Percentiles rank a stretch among this genome's conserved stretches.
Evolutionary conservation across 345 rosid genomes (phyloP).

Genomic region (Viola odorata): DNA sequence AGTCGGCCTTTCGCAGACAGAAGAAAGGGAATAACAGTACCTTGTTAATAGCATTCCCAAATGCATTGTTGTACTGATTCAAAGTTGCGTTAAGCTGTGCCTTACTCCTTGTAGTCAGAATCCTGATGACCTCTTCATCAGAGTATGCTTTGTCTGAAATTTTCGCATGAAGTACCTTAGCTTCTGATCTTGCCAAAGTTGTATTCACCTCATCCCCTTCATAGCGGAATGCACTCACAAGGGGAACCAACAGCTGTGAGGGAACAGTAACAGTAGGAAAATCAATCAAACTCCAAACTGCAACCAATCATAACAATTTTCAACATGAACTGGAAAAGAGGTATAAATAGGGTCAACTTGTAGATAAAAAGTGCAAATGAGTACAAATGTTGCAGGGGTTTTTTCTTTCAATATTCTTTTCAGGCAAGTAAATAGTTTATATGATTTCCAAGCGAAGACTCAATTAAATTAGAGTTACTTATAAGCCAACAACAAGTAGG

Average conservation of each 20-base stretch:
- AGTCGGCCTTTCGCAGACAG: too few relatives aligned
- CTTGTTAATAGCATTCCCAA: conserved; percentile 71
- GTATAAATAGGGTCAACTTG: too few relatives aligned
- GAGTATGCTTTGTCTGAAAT: conserved; percentile 57
- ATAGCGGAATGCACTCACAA: conserved; percentile 65
- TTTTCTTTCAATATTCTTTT: too few relatives aligned
- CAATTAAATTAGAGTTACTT: too few relatives aligned
- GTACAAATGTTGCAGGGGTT: too few relatives aligned
- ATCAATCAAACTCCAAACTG: not conserved
- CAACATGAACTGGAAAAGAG: too few relatives aligned
- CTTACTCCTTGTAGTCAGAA: conserved; percentile 78
- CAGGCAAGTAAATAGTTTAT: too few relatives aligned
- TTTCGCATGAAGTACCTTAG: conserved; percentile 75
- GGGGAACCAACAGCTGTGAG: conserved; percentile 75
- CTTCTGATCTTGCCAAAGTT: conserved; percentile 67
- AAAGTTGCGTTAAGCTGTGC: conserved; percentile 70
- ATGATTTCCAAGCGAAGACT: not conserved
- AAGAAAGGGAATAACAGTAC: conserved; percentile 18
- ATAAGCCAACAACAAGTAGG: too few relatives aligned
- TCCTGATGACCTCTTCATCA: conserved; percentile 81
- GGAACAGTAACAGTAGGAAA: not conserved
- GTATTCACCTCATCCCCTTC: conserved; percentile 76
- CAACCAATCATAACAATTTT: too few relatives aligned
- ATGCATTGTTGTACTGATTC: conserved; percentile 65
- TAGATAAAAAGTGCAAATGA: too few relatives aligned